These are phyloP conservation scores for Knoxdaviesia proteae DNA, from an alignment of 2,329 filamentous ascomycete genomes.

Conservation along the genomic window DNA sequence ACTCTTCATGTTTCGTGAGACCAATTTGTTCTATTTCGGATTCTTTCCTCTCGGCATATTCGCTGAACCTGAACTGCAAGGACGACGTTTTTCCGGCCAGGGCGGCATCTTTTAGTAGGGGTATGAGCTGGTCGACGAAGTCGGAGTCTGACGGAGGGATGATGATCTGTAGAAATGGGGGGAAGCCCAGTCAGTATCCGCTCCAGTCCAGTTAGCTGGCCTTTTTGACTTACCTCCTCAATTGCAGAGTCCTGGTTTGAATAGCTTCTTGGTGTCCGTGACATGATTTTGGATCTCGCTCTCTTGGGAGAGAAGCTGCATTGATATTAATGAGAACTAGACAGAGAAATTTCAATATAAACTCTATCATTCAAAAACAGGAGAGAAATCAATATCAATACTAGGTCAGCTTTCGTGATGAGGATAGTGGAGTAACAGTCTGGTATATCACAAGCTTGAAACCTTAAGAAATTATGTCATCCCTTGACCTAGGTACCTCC, in stretches of 20 bases:
- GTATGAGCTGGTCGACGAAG: constrained; percentile 89
- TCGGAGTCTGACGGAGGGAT: constrained; percentile 79
- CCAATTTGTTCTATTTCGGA: constrained; percentile 85
- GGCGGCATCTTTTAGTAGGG: constrained; percentile 77
- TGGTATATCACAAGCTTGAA: no score
- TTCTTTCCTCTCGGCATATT: constrained; percentile 73
- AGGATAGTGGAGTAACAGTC: no score
- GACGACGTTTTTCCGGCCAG: constrained; percentile 23
- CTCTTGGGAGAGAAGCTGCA: neutral
- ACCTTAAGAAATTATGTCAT: no score
- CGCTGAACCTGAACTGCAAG: constrained; percentile 12
- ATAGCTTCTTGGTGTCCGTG: constrained; percentile 21
- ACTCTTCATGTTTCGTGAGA: constrained; percentile 90
- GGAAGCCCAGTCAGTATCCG: constrained; percentile 3
- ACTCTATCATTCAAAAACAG: no score
- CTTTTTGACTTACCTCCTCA: constrained; percentile 16
- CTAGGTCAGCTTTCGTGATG: no score
- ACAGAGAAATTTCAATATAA: no score
- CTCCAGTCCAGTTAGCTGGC: constrained; percentile 5
- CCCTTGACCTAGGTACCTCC: no score
- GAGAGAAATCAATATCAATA: no score
- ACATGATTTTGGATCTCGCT: constrained; percentile 13
- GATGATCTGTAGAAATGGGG: constrained; percentile 45
- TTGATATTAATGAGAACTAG: no score
- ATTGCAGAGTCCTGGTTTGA: constrained; percentile 26